Base-by-base conservation (phyloP, 1,284 basidiomycete genomes). In the Schizopora paradoxa region DNA sequence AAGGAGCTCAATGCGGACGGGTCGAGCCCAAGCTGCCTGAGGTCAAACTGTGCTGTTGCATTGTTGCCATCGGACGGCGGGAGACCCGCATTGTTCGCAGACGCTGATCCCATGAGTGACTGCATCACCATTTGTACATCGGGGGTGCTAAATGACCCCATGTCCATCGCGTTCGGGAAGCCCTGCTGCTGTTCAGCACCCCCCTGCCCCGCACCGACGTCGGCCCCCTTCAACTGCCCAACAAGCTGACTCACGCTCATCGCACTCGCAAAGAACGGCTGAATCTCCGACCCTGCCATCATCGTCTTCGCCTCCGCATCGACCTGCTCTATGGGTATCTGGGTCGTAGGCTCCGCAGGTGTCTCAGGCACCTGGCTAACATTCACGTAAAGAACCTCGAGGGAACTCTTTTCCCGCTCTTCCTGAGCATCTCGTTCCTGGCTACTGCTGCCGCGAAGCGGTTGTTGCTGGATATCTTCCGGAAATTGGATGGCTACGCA, bases 401-500 rank as follows among this genome's bases (percentile, higher is more conserved):
- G 68, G 29, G 83, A 81, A n/a, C 76, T 82, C 61, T 79, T 76
- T 60, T 90, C 87, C 47, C 86, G 77, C 60, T 79, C 72, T 59
- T 83, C 86, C 62, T 90, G 86, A 13, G 66, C 67, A 18, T 51
- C 55, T 59, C 77, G 82, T 62, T 90, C 86, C 53, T 72, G 59
- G 58, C 85, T 88, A 49, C 74, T 64, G 48, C 71, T 67, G 29
- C 87, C 87, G 49, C 82, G 77, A 55, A 68, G 67, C 32, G 61
- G 60, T 16, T 66, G 46, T n/a, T n/a, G n/a, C 43, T 80, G 75
- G 52, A 79, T 62, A 47, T 77, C 75, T 43, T 65, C 60, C 14
- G 82, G 79, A 44, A 83, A 70, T 55, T 82, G 79, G 53, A 87
- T 64, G 34, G 65, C 84, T 87, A 59, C 43, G 56, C 33, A 51